A percentile compares a stretch with the other conserved stretches of the same genome.
Conservation (phyloP, 257 asterid genomes). For the Penstemon eatonii region DNA sequence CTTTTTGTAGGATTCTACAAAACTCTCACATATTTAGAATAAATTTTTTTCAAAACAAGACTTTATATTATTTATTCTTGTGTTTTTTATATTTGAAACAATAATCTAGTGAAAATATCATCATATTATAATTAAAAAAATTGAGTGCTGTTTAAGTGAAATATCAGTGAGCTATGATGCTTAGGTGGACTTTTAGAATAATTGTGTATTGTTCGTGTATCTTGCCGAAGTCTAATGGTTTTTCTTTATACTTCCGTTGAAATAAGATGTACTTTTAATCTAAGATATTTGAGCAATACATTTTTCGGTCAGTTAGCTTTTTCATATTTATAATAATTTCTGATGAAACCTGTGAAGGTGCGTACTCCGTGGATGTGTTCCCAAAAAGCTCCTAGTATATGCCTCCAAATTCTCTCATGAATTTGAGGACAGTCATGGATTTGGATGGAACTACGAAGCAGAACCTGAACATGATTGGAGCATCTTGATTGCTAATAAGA, state of each 20-base stretch:
- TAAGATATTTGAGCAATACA: constrained; percentile 8
- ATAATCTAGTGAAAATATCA: not conserved
- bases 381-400: constrained; percentile 87
- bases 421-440: constrained; percentile 88
- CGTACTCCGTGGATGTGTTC: constrained; percentile 98
- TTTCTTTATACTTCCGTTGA: constrained; percentile 14
- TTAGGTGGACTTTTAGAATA: constrained; percentile 13
- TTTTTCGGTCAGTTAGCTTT: constrained; percentile 18
- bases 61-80: not conserved
- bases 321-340: constrained; percentile 26
- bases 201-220: constrained; percentile 7
- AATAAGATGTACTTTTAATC: not conserved
- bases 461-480: constrained; percentile 96
- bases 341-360: constrained; percentile 59
- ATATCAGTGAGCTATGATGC: constrained; percentile 9
- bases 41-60: not conserved
- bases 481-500: constrained; percentile 88
- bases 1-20: not conserved
- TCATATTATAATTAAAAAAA: not conserved
- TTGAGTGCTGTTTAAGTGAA: constrained; percentile 5
- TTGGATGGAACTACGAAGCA: constrained; percentile 85
- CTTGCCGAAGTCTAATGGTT: not conserved
- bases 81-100: constrained; percentile 2
- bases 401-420: constrained; percentile 93
- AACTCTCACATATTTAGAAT: not conserved